Evolutionary conservation across 164 flowering plant species (phyloP).

Genomic region (Annona squamosa): DNA sequence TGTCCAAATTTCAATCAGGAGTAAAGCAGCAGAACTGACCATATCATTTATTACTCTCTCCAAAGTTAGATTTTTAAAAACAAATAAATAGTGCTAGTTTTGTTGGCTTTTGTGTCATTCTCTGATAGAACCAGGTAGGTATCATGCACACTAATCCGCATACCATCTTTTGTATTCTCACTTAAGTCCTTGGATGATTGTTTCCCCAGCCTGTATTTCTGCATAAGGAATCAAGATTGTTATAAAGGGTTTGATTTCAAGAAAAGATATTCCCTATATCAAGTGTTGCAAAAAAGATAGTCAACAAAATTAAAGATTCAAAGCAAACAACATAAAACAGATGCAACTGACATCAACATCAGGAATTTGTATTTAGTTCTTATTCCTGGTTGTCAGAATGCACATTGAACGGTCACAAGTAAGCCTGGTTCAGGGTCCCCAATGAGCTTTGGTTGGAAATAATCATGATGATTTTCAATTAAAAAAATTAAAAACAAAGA

Average conservation of each 20-base stretch:
- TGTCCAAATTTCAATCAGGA: too few species aligned
- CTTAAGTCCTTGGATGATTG: conserved; percentile 73
- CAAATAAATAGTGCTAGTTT: too few species aligned
- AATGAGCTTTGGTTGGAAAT: not conserved
- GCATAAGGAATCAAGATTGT: conserved; percentile 19
- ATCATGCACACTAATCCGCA: not conserved
- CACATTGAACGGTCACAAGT: too few species aligned
- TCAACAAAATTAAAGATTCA: not conserved
- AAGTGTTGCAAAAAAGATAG: not conserved
- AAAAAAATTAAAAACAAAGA: not conserved
- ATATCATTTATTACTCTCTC: too few species aligned
- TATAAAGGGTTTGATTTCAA: not conserved
- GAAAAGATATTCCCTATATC: not conserved
- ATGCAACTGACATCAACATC: not conserved
- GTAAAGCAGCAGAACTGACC: too few species aligned
- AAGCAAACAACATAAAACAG: not conserved
- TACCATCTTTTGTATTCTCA: conserved; percentile 90
- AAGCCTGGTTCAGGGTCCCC: not conserved
- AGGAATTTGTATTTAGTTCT: too few species aligned
- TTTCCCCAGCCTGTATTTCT: conserved; percentile 92
- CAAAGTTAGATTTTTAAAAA: too few species aligned
- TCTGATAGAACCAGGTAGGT: not conserved
- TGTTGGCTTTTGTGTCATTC: too few species aligned
- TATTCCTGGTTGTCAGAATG: too few species aligned
- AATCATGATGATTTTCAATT: not conserved